Percentiles rank a stretch among this genome's conserved stretches.
Evolutionary conservation across 2,329 filamentous ascomycete species (phyloP).

Genomic region (Zasmidium angulare): DNA sequence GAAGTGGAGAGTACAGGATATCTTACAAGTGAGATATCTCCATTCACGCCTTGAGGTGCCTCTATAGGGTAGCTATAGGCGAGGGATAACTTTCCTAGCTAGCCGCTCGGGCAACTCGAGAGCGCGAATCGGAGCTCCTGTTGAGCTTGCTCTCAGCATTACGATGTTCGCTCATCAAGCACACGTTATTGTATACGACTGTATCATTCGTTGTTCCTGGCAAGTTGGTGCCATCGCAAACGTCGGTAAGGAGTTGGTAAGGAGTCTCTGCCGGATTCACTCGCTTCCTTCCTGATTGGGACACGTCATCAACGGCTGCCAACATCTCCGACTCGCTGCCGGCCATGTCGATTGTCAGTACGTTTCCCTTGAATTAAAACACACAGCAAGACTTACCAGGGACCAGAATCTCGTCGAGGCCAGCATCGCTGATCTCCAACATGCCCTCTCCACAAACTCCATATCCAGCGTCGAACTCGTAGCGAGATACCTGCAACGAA

Average conservation of each 20-base stretch:
- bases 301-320: not conserved
- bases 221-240: too few relatives aligned
- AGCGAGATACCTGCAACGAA: conserved; percentile 49
- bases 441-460: conserved; percentile 42
- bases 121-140: not conserved
- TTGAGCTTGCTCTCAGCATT: too few relatives aligned
- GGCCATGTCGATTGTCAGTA: conserved; percentile 17
- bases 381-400: conserved; percentile 2
- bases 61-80: conserved; percentile 1
- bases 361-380: not conserved
- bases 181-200: too few relatives aligned
- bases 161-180: too few relatives aligned
- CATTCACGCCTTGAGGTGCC: not conserved
- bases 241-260: too few relatives aligned
- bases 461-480: conserved; percentile 49
- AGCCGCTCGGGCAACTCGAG: not conserved
- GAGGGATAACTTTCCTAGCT: not conserved
- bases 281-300: not conserved
- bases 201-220: too few relatives aligned
- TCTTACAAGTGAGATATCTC: not conserved
- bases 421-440: conserved; percentile 45
- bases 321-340: not conserved
- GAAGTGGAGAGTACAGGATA: not conserved
- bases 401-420: conserved; percentile 47
- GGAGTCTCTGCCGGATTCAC: too few relatives aligned